A percentile compares a stretch with the other conserved stretches of the same genome.
phyloP scores from a whole-genome alignment of 116 monocot genomes.

The Cymodocea nodosa region DNA sequence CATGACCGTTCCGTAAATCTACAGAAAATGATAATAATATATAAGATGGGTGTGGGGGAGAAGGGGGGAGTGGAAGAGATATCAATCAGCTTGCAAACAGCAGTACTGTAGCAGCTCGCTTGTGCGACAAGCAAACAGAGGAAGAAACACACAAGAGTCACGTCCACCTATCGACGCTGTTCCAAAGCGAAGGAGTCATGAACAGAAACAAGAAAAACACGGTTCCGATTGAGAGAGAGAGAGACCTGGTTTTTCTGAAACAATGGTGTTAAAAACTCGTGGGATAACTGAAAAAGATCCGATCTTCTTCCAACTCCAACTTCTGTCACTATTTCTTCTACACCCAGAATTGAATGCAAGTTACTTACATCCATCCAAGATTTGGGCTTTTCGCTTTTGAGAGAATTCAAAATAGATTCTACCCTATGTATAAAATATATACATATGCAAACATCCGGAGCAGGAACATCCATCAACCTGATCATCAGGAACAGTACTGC shows the following conservation, averaged over 20 bases:
- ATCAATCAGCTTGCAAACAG: not conserved
- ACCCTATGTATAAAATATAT: no score
- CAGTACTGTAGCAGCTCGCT: not conserved
- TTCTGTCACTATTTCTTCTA: not conserved
- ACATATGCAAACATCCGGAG: no score
- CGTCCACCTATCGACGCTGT: slow-evolving; percentile 1
- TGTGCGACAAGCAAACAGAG: no score
- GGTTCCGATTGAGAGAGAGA: not conserved
- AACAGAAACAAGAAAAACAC: not conserved
- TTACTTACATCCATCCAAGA: not conserved
- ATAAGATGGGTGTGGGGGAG: no score
- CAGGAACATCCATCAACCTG: not conserved
- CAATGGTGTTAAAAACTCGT: not conserved
- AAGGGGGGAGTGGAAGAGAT: no score
- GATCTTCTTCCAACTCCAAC: no score
- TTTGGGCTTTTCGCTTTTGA: no score
- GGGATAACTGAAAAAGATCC: no score
- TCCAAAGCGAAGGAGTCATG: not conserved
- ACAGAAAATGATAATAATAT: no score
- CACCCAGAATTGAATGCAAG: not conserved
- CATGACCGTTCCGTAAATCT: no score
- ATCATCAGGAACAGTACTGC: not conserved
- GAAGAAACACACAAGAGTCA: slow-evolving; percentile 5
- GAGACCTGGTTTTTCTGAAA: no score
- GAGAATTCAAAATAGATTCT: no score